phyloP scores from a whole-genome alignment of 495 filamentous ascomycete species.

The Aspergillus egyptiacus region DNA sequence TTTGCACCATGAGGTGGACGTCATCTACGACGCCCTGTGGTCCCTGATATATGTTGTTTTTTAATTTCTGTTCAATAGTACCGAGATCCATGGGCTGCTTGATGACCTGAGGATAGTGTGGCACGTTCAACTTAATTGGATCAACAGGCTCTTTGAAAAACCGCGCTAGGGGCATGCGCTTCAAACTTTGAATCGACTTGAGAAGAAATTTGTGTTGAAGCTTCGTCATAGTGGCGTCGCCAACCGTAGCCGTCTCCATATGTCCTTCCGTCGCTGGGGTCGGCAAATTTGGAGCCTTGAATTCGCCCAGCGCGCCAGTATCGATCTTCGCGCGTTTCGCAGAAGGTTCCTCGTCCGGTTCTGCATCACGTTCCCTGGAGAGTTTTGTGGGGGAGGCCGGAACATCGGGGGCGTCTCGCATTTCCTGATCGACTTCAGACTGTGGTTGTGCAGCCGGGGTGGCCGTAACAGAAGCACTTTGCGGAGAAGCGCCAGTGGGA shows the following conservation, averaged over 20 bases:
- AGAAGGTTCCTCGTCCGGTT: conserved; percentile 64
- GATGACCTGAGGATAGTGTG: conserved; percentile 65
- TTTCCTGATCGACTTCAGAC: conserved; percentile 32
- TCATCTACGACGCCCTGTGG: conserved; percentile 64
- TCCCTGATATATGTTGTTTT: conserved; percentile 56
- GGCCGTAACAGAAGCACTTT: conserved; percentile 1
- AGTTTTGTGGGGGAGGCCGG: conserved; percentile 50
- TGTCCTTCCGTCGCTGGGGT: conserved; percentile 24
- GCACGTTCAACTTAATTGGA: conserved; percentile 57
- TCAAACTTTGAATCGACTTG: conserved; percentile 58
- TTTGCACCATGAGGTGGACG: conserved; percentile 66
- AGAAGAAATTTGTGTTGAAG: conserved; percentile 52
- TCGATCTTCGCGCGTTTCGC: conserved; percentile 71
- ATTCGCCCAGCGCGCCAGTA: conserved; percentile 29
- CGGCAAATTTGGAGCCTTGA: conserved; percentile 36
- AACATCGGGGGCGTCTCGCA: conserved; percentile 35
- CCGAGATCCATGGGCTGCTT: conserved; percentile 74
- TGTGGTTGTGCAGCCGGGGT: conserved; percentile 15
- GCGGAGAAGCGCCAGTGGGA: conserved; percentile 11
- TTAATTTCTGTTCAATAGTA: conserved; percentile 76
- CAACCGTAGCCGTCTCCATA: conserved; percentile 7
- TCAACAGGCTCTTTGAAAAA: conserved; percentile 76
- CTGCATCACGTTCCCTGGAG: conserved; percentile 63
- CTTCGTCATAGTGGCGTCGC: conserved; percentile 41
- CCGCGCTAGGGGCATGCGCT: conserved; percentile 69